Conservation (phyloP, 2,329 filamentous ascomycete genomes). For the Pseudogymnoascus pannorum region DNA sequence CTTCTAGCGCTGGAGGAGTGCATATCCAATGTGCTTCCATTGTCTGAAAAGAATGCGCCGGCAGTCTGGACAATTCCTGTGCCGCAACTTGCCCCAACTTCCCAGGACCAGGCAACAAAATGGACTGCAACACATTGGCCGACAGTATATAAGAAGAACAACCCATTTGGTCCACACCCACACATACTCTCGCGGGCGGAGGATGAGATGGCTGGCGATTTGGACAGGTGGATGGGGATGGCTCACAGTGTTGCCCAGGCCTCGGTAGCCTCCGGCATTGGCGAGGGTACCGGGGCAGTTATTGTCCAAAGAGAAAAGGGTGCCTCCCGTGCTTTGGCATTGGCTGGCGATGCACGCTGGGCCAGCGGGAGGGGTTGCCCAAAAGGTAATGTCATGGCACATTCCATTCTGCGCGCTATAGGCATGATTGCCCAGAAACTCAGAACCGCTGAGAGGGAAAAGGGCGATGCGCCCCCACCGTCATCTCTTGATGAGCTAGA, state of each 20-base stretch:
- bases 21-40: conserved; percentile 25
- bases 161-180: conserved; percentile 78
- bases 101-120: conserved; percentile 62
- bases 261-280: conserved; percentile 49
- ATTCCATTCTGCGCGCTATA: conserved; percentile 70
- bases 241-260: conserved; percentile 57
- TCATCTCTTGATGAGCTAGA: conserved; percentile 30
- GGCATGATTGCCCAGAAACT: conserved; percentile 67
- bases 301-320: conserved; percentile 51
- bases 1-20: conserved; percentile 44
- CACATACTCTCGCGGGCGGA: conserved; percentile 63
- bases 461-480: conserved; percentile 11
- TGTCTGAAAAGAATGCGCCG: conserved; percentile 34
- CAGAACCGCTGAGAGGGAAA: conserved; percentile 27
- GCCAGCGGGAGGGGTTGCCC: conserved; percentile 42
- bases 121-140: conserved; percentile 80
- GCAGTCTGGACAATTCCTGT: conserved; percentile 60
- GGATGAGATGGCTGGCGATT: conserved; percentile 58
- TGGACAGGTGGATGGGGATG: conserved; percentile 59
- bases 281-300: conserved; percentile 66
- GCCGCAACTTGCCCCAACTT: conserved; percentile 67
- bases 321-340: conserved; percentile 47
- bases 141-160: conserved; percentile 77
- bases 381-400: conserved; percentile 67
- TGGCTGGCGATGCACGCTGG: conserved; percentile 72